Conservation (phyloP, 1,139 yeast genomes). For the Pneumocystis sp. region DNA sequence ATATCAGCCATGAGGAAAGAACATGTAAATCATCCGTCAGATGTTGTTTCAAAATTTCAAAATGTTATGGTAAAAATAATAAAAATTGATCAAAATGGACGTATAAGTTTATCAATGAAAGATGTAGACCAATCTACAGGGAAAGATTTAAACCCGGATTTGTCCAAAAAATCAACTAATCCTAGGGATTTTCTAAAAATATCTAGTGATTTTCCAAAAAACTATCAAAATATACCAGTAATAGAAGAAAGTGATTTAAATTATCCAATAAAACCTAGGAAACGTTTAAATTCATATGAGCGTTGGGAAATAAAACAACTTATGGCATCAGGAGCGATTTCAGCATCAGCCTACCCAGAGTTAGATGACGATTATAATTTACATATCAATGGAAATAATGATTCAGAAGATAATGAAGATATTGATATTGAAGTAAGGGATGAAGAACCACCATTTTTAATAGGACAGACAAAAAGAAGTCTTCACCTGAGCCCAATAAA, state of each 20-base stretch:
- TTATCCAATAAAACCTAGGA: constrained; percentile 17
- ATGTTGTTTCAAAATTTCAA: constrained; percentile 43
- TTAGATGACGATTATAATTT: constrained; percentile 36
- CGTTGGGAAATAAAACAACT: constrained; percentile 80
- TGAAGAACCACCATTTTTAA: constrained; percentile 57
- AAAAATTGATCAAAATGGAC: constrained; percentile 30
- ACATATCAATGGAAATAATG: constrained; percentile 20
- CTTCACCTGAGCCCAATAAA: constrained; percentile 39
- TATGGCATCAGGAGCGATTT: constrained; percentile 62
- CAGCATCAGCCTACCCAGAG: constrained; percentile 60
- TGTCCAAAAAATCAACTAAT: background rate
- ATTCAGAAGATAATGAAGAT: constrained; percentile 36
- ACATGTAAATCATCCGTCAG: constrained; percentile 44
- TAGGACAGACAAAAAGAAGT: constrained; percentile 37
- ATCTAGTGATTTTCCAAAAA: constrained; percentile 4
- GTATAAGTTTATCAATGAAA: constrained; percentile 51
- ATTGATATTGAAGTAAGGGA: constrained; percentile 60
- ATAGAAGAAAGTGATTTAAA: constrained; percentile 4
- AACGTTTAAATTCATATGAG: constrained; percentile 67
- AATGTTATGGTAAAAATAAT: constrained; percentile 50
- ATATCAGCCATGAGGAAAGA: constrained; percentile 46
- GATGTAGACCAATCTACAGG: constrained; percentile 66
- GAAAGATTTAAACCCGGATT: constrained; percentile 21
- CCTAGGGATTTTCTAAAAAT: constrained; percentile 9
- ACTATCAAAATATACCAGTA: constrained; percentile 3